Base-by-base conservation (phyloP, 208 protist genomes). In the Vickermania spadyakhi region DNA sequence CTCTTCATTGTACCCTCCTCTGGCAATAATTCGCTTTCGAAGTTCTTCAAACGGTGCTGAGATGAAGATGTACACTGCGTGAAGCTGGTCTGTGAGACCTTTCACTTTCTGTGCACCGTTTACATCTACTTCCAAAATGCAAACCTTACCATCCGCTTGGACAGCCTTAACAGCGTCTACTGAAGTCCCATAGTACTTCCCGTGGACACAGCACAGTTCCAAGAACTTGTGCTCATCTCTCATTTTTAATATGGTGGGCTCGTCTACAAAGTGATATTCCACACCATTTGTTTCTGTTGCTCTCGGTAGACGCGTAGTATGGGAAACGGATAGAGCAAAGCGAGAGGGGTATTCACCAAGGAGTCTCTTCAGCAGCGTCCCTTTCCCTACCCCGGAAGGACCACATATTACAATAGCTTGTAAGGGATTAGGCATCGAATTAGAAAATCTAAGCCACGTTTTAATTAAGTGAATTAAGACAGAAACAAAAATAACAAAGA, bases 121-220 rank as follows among this genome's bases (percentile, higher is more conserved):
- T 26, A 97, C 81, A 77, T 97, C 92, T 7, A 97, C 84, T 68
- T 97, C 92, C n/a, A 97, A 61, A 23, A 97, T 65, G 58, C 87
- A 95, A 5, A 88, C 60, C 62, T 88, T 91, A 26, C 85, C 85
- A 11, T 67, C 49, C 18, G 74, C 64, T 28, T 73, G 64, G 13
- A 98, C 93, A 14, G 64, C 64, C 11, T 81, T 57, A 21, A 98
- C 79, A 3, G 91, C 87, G 3, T 62, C 72, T 25, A 85, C 69
- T 42, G 71, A 82, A n/a, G 96, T 98, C 55, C 96, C 96, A 77
- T 98, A 98, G 51, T 93, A 73, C 73, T 98, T 98, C 42, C 91
- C 90, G 76, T 98, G 94, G 27, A 98, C 93, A 25, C 91, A 66
- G 67, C 90, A 95, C 21, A 84, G 41, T 73, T 98, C 94, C 29